Conservation (phyloP, 352 stramenopile genomes). For the Globisporangium radiosum region DNA sequence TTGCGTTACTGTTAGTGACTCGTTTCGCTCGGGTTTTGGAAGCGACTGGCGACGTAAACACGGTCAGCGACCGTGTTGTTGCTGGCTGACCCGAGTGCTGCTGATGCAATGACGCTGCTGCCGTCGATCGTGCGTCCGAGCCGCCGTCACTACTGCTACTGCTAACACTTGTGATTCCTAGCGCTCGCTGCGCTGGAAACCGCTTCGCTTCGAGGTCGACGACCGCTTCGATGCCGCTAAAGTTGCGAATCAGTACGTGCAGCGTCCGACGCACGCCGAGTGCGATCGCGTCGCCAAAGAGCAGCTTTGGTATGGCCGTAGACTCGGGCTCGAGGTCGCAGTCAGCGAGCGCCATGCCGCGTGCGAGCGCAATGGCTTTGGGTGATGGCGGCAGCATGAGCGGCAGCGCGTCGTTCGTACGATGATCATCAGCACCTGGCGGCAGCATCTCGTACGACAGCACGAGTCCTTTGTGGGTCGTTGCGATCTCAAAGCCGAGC, state of each 20-base stretch:
- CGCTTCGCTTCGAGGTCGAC: constrained; percentile 57
- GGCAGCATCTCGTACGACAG: constrained; percentile 64
- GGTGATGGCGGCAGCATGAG: constrained; percentile 27
- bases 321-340: constrained; percentile 45
- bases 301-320: constrained; percentile 38
- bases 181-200: constrained; percentile 18
- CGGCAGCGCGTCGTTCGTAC: constrained; percentile 7
- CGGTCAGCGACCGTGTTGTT: not conserved
- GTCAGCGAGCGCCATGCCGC: constrained; percentile 31
- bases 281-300: constrained; percentile 55
- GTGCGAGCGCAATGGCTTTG: constrained; percentile 29
- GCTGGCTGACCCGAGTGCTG: not conserved
- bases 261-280: constrained; percentile 47
- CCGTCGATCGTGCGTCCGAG: not conserved
- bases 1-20: not conserved
- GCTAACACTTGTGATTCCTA: not conserved
- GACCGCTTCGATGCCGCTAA: constrained; percentile 64
- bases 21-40: too few relatives aligned
- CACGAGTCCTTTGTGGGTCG: constrained; percentile 70
- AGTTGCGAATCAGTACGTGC: constrained; percentile 62
- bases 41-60: not conserved
- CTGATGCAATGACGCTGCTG: not conserved
- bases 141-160: not conserved
- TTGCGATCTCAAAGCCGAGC: constrained; percentile 57
- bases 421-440: not conserved